A percentile compares a stretch with the other conserved stretches of the same genome.
phyloP scores from a whole-genome alignment of 78 protist species.

The Guillardia theta region DNA sequence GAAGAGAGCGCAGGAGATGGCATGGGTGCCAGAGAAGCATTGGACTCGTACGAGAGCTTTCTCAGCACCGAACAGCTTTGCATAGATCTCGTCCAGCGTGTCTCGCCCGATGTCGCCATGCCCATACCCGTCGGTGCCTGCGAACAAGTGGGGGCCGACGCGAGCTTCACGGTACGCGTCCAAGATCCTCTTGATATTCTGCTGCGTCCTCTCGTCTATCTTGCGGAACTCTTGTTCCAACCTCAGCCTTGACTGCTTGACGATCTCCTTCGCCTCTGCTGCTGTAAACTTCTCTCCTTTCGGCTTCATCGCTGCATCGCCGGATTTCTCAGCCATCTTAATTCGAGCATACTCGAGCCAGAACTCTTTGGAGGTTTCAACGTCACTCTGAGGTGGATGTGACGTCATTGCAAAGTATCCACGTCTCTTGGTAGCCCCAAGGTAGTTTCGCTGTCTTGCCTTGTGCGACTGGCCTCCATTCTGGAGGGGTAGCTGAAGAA shows the following conservation, averaged over 20 bases:
- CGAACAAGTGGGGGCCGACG: slow-evolving; percentile 43
- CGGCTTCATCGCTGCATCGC: not conserved
- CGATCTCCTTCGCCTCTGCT: not conserved
- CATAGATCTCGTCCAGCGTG: slow-evolving; percentile 51
- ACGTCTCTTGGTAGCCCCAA: too few species aligned
- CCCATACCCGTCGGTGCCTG: slow-evolving; percentile 52
- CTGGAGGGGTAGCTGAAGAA: too few species aligned
- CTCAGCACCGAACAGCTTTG: slow-evolving; percentile 56
- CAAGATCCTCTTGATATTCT: not conserved
- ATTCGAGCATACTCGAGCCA: not conserved
- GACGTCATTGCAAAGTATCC: too few species aligned
- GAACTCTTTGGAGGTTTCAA: not conserved
- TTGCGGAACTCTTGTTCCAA: not conserved
- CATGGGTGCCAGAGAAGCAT: slow-evolving; percentile 55
- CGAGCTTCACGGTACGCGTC: not conserved
- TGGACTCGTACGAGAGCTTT: not conserved
- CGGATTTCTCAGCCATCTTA: not conserved
- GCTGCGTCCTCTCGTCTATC: not conserved
- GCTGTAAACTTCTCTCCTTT: not conserved
- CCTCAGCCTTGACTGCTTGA: not conserved
- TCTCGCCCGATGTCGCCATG: slow-evolving; percentile 60
- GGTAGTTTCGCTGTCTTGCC: too few species aligned
- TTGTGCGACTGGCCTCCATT: too few species aligned
- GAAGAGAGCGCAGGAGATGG: slow-evolving; percentile 56
- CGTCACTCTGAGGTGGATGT: too few species aligned